A percentile compares a stretch with the other conserved stretches of the same genome.
These are phyloP conservation scores for Diversispora eburnea DNA, from an alignment of 192 early-diverging fungal genomes.

Conservation along the genomic window DNA sequence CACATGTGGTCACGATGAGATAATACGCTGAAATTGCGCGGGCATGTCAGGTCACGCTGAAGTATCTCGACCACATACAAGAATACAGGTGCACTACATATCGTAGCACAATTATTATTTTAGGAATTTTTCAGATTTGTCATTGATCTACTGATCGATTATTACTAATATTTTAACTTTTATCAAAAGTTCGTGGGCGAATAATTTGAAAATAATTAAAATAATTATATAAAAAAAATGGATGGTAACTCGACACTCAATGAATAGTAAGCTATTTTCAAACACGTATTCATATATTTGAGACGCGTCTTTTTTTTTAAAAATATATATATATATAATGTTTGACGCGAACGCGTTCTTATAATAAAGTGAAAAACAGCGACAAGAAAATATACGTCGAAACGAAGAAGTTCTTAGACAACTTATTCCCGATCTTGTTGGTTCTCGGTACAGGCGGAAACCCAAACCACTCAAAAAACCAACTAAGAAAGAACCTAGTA, in stretches of 20 bases:
- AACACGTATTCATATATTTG: background rate
- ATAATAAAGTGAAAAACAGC: conserved; percentile 35
- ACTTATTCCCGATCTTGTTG: conserved; percentile 29
- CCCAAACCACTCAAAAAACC: conserved; percentile 10
- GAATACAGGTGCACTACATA: too few species aligned
- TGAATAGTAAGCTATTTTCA: conserved; percentile 3
- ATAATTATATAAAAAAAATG: background rate
- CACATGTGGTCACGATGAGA: too few species aligned
- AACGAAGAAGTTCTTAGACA: conserved; percentile 39
- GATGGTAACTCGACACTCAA: background rate
- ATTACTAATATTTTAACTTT: too few species aligned
- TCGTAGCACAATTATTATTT: too few species aligned
- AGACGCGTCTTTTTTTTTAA: background rate
- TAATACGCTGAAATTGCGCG: too few species aligned
- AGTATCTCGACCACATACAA: too few species aligned
- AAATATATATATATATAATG: background rate
- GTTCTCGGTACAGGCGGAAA: conserved; percentile 19
- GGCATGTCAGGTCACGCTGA: too few species aligned
- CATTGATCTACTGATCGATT: too few species aligned
- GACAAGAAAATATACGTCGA: conserved; percentile 41
- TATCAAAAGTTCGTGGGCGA: too few species aligned
- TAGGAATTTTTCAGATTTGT: too few species aligned
- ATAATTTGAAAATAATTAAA: too few species aligned
- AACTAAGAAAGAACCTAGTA: background rate
- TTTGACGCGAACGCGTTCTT: background rate